Percentiles rank a stretch among this genome's conserved stretches.
Evolutionary conservation across 2,329 filamentous ascomycete species (phyloP).

Genomic region (Hymenoscyphus scutula): DNA sequence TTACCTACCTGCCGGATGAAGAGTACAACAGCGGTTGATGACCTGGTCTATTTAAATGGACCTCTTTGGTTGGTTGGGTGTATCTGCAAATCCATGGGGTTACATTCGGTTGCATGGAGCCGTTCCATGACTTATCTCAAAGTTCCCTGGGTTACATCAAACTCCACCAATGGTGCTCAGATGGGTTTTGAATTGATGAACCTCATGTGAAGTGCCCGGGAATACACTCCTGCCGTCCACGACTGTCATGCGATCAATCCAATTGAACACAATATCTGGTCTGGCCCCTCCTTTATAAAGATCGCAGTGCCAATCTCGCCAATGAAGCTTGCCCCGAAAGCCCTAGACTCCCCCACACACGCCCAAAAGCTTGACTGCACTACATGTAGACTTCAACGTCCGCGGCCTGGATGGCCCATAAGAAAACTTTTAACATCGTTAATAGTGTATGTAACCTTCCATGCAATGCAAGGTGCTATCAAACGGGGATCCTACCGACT

Average conservation of each 20-base stretch:
- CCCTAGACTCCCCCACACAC: neutral
- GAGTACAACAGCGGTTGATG: neutral
- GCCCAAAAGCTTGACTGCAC: slow-evolving; percentile 2
- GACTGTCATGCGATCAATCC: neutral
- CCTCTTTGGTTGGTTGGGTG: neutral
- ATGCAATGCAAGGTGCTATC: neutral
- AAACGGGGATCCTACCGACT: neutral
- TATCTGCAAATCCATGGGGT: neutral
- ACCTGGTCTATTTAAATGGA: neutral
- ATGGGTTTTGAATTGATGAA: neutral
- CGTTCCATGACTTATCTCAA: neutral
- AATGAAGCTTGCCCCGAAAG: neutral
- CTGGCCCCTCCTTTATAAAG: too few relatives aligned
- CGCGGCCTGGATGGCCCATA: neutral
- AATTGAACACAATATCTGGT: neutral
- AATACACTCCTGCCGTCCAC: neutral
- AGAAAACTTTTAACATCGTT: neutral
- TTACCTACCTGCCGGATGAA: slow-evolving; percentile 2
- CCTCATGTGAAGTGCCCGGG: neutral
- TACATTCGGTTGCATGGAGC: neutral
- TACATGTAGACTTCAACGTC: neutral
- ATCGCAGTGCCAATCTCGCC: neutral
- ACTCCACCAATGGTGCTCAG: neutral
- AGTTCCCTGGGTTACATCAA: neutral
- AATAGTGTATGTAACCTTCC: neutral